Evolutionary conservation across 495 filamentous ascomycete species (phyloP), one percentile per base, ranked within the genome.

Genomic region (Glarea lozoyensis): DNA sequence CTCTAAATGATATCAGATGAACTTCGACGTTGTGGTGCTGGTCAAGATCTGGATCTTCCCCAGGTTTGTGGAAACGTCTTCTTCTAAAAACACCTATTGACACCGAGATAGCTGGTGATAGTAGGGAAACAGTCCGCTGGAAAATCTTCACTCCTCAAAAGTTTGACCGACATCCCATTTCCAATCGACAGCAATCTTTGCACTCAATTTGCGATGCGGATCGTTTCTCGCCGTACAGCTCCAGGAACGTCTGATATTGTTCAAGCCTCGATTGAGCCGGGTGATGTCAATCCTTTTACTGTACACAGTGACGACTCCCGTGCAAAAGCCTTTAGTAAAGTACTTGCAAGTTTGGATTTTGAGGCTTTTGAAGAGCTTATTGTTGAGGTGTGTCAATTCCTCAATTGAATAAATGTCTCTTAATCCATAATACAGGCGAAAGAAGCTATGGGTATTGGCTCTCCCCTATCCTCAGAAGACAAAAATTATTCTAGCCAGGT

Each of bases 121-220:
- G 68, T 69, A 2, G 69, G 70, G 9, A 58, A 67, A 37, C 69
- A 75, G 46, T 75, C 69, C 0, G 69, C 68, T 0, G 73, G 75
- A 10, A 79, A 79, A 46, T 67, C 60, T 19, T 76, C 68, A 0
- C 54, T 72, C 2, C 56, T 76, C 0, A 67, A 75, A 57, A 64
- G 63, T 27, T 36, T 77, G 22, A 77, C 71, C 2, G 65, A 65
- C 2, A 61, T 78, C 30, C 60, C 67, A 1, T 72, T 77, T 36
- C 69, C 74, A 12, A 60, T 66, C 10, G 64, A 55, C 13, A 60
- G 60, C 11, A 67, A 64, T 11, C 63, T 77, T n/a, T 76, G 71
- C 49, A 81, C 78, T 0, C 62, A 74, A 0, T 79, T 75, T 44
- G 73, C 71, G 0, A 80, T 73, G 0, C 67, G 79, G 49, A 49